Conservation (phyloP, 2,329 filamentous ascomycete genomes). For the Fusarium tanahbumbuense region DNA sequence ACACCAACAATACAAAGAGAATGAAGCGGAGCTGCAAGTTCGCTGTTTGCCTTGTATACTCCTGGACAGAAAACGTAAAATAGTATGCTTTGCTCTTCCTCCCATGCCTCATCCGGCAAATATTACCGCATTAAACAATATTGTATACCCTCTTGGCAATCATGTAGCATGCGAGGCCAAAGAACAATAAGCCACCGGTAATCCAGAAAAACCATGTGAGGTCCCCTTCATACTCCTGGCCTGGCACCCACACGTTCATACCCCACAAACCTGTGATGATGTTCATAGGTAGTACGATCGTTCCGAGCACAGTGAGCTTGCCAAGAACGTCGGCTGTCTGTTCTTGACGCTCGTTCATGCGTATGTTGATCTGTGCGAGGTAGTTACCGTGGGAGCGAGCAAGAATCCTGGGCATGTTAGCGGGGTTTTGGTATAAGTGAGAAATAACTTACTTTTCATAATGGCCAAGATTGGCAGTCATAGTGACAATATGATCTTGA, state of each 20-base stretch:
- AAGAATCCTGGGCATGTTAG: conserved; percentile 72
- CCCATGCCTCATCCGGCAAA: neutral
- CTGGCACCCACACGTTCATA: conserved; percentile 97
- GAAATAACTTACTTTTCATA: conserved; percentile 83
- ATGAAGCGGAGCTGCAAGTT: conserved; percentile 13
- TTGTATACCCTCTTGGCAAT: conserved; percentile 87
- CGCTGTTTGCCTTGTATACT: conserved; percentile 17
- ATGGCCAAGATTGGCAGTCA: conserved; percentile 95
- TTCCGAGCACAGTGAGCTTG: conserved; percentile 94
- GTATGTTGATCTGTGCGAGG: conserved; percentile 98
- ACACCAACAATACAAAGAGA: conserved; percentile 11
- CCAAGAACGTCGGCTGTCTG: conserved; percentile 95
- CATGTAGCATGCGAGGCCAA: conserved; percentile 82
- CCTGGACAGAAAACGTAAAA: conserved; percentile 2
- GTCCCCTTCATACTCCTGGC: conserved; percentile 82
- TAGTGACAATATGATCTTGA: conserved; percentile 98
- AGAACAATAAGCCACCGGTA: conserved; percentile 79
- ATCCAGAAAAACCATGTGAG: conserved; percentile 80
- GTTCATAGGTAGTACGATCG: conserved; percentile 98
- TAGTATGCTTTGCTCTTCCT: neutral
- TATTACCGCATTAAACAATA: conserved; percentile 67
- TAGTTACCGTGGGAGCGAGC: conserved; percentile 95
- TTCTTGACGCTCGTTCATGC: conserved; percentile 98
- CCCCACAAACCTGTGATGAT: conserved; percentile 99
- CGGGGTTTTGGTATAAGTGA: neutral